Base-by-base conservation (phyloP, 2,329 filamentous ascomycete genomes). In the Botrytis porri region DNA sequence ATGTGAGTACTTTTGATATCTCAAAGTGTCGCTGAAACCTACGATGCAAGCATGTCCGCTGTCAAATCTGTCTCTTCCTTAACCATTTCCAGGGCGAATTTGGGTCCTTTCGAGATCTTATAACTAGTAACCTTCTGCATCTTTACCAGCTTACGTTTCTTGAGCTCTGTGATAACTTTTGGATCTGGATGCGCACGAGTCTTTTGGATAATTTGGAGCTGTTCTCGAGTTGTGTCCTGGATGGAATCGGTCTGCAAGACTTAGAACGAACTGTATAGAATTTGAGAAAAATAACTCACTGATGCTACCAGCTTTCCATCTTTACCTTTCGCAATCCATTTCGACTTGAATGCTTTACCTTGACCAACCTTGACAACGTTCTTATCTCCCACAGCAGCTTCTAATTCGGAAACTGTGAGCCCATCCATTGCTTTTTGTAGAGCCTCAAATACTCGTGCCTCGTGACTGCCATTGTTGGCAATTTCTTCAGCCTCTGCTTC, bases 51-150 rank as follows among this genome's bases (percentile, higher is more conserved):
- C 93, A 99, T 97, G 73, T 99, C 96, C 70, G 90, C 92, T 18
- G 96, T 98, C 80, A 99, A 85, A 81, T 99, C 96, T 61, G 96
- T 98, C 83, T 97, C 94, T 84, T 98, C 95, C 83, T 97, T 94
- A 63, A 92, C 87, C 76, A 98, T 93, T 83, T 97, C 92, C 66
- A 92, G 88, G 61, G 94, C 93, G 81, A 94, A 99, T 82, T 97
- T 97, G 74, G 90, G 84, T 0, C 94, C 96, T 85, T 98, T 98
- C 74, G 85, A 85, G 74, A 97, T 90, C 77, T 88, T 92, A 87
- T 96, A 99, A 82, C 86, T 90, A 79, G 97, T 92, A 73, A 93
- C 88, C 85, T 98, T 98, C 78, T 93, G 90, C 80, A 93, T 86
- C 77, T 88, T 91, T 76, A 98, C 87, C 67, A 99, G 88, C 85